Conservation (phyloP, 805 yeast species). For the Kodamaea laetipori region DNA sequence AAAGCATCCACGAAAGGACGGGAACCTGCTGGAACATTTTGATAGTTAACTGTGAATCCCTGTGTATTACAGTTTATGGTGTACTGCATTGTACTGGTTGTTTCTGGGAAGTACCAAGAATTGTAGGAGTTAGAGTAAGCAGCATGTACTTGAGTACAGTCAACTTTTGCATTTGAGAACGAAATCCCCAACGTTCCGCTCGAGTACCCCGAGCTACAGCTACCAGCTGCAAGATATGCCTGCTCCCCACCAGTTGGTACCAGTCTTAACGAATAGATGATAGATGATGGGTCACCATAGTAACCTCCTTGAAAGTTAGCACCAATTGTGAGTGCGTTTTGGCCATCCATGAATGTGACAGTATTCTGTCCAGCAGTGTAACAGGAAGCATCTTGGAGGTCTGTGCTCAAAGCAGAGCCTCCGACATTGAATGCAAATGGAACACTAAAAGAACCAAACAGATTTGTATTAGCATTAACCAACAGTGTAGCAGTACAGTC, state of each 20-base stretch:
- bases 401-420: conserved; percentile 11
- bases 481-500: conserved; percentile 14
- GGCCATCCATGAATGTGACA: conserved; percentile 19
- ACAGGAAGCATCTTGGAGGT: conserved; percentile 21
- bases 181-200: conserved; percentile 26
- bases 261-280: conserved; percentile 2
- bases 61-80: conserved; percentile 19
- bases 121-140: conserved; percentile 24
- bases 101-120: conserved; percentile 23
- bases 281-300: neutral
- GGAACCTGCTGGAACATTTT: conserved; percentile 31
- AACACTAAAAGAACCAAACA: conserved; percentile 16
- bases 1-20: conserved; percentile 24
- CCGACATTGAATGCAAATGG: conserved; percentile 26
- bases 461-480: conserved; percentile 5
- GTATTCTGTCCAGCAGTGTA: conserved; percentile 25
- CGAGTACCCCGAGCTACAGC: conserved; percentile 24
- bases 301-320: conserved; percentile 10
- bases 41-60: conserved; percentile 12
- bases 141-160: conserved; percentile 24
- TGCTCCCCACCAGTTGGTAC: conserved; percentile 17
- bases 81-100: conserved; percentile 1
- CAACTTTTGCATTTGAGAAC: conserved; percentile 16
- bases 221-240: conserved; percentile 14
- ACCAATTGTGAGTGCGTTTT: conserved; percentile 11